Conservation (phyloP, 2,329 filamentous ascomycete genomes). For the Sclerotinia spermophila region DNA sequence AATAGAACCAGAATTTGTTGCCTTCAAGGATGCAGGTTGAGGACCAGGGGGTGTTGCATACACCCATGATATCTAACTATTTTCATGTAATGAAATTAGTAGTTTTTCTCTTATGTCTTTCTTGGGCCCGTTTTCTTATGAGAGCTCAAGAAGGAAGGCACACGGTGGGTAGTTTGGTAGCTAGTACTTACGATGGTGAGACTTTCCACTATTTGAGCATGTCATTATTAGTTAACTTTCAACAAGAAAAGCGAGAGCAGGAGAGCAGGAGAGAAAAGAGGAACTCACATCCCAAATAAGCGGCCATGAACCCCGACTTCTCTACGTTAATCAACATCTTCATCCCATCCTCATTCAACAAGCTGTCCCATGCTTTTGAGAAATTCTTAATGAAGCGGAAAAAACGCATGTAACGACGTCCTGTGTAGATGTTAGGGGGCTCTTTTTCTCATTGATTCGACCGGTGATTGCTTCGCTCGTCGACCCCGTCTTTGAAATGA, state of each 20-base stretch:
- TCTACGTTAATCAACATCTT: slow-evolving; percentile 51
- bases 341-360: slow-evolving; percentile 35
- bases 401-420: slow-evolving; percentile 61
- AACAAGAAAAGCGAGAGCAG: neutral
- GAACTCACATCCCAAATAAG: slow-evolving; percentile 53
- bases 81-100: neutral
- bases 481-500: neutral
- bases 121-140: neutral
- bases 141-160: neutral
- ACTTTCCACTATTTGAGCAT: slow-evolving; percentile 50
- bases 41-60: slow-evolving; percentile 44
- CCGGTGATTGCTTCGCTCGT: neutral
- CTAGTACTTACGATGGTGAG: slow-evolving; percentile 54
- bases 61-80: slow-evolving; percentile 48
- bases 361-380: slow-evolving; percentile 46
- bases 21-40: slow-evolving; percentile 53
- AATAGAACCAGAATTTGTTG: slow-evolving; percentile 68
- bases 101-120: neutral
- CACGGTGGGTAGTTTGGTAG: neutral
- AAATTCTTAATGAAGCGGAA: slow-evolving; percentile 66
- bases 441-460: neutral
- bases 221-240: neutral
- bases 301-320: slow-evolving; percentile 57
- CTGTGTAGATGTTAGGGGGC: slow-evolving; percentile 30
- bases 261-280: neutral